A percentile compares a stretch with the other conserved stretches of the same genome.
These are phyloP conservation scores for Aspergillus homomorphus DNA, from an alignment of 495 filamentous ascomycete genomes.

Conservation along the genomic window DNA sequence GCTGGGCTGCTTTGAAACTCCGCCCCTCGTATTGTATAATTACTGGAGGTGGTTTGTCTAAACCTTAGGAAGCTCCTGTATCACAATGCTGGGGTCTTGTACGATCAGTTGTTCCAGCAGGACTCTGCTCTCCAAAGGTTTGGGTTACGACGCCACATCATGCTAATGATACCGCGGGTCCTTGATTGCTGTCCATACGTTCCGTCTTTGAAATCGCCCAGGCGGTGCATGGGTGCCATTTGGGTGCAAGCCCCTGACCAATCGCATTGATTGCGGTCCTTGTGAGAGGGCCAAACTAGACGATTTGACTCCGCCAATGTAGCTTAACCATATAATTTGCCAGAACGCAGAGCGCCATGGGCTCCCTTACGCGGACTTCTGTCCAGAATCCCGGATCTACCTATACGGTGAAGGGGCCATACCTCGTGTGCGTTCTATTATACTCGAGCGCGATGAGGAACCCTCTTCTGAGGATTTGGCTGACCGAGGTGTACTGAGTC, in stretches of 20 bases:
- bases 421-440: not conserved
- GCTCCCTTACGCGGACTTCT: not conserved
- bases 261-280: not conserved
- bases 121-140: not conserved
- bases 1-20: too few species aligned
- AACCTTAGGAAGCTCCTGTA: too few species aligned
- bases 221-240: not conserved
- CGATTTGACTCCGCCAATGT: not conserved
- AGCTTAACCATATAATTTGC: not conserved
- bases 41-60: too few species aligned
- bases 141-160: not conserved
- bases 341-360: not conserved
- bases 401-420: not conserved
- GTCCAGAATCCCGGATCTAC: not conserved
- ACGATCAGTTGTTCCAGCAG: not conserved
- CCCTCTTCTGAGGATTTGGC: not conserved
- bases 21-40: too few species aligned
- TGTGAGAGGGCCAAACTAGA: not conserved
- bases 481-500: not conserved
- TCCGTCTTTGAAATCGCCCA: conserved; percentile 1
- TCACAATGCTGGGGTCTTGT: not conserved
- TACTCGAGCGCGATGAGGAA: not conserved
- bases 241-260: not conserved
- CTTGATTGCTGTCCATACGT: not conserved
- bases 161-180: not conserved